Evolutionary conservation across 768 basidiomycete species (phyloP).

Genomic region (Leccinum truebloodii): DNA sequence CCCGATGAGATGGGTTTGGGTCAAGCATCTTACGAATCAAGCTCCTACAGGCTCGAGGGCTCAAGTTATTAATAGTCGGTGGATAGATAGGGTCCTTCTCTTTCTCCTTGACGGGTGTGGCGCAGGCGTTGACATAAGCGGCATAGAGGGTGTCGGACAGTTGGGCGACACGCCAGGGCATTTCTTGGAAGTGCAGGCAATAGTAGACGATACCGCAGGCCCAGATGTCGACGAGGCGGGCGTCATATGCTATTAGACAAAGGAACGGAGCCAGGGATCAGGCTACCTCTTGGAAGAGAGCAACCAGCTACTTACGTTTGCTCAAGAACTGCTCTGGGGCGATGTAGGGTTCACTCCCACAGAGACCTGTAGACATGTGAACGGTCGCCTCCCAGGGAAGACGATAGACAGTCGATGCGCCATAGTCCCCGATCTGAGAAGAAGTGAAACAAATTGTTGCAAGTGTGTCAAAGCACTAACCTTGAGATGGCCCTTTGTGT

Average conservation of each 20-base stretch:
- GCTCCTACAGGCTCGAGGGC: conserved; percentile 79
- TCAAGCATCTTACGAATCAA: conserved; percentile 94
- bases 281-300: conserved; percentile 38
- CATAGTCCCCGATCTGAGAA: conserved; percentile 92
- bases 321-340: conserved; percentile 96
- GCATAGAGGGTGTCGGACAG: conserved; percentile 77
- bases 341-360: conserved; percentile 98
- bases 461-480: conserved; percentile 41
- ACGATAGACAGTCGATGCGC: conserved; percentile 98
- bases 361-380: conserved; percentile 95
- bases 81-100: conserved; percentile 38
- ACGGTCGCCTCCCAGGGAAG: conserved; percentile 98
- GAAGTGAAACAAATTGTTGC: conserved; percentile 12
- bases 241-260: conserved; percentile 80
- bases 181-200: conserved; percentile 96
- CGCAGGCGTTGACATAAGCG: conserved; percentile 58
- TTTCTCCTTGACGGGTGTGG: conserved; percentile 30
- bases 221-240: conserved; percentile 97
- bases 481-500: conserved; percentile 91
- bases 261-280: conserved; percentile 30
- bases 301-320: conserved; percentile 76
- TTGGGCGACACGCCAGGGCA: conserved; percentile 97
- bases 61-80: conserved; percentile 85
- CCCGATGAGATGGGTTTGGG: conserved; percentile 90
- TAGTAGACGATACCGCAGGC: conserved; percentile 97